These are phyloP conservation scores for Moniliella sp. DNA, from an alignment of 1,284 basidiomycete species.

Conservation along the genomic window DNA sequence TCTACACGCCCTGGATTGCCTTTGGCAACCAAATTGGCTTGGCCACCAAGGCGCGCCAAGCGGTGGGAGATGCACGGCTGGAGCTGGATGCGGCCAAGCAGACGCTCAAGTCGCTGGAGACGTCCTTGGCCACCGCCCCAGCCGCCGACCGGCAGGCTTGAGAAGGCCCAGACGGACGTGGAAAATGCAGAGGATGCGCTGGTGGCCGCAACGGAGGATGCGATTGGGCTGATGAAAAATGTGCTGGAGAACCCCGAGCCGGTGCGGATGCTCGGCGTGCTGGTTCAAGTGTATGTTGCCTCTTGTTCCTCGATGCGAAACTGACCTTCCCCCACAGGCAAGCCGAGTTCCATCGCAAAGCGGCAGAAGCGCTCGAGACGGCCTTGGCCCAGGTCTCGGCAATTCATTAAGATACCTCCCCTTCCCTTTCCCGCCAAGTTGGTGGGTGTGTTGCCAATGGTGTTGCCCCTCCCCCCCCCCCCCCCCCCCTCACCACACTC, in stretches of 20 bases:
- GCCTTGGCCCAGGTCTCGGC: too few relatives aligned
- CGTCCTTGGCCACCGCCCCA: too few relatives aligned
- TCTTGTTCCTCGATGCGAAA: neutral
- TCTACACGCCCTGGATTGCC: slow-evolving; percentile 59
- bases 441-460: too few relatives aligned
- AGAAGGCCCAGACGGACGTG: slow-evolving; percentile 18
- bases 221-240: slow-evolving; percentile 90
- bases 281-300: slow-evolving; percentile 59
- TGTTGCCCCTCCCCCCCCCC: too few relatives aligned
- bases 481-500: too few relatives aligned
- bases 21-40: slow-evolving; percentile 29
- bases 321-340: slow-evolving; percentile 30
- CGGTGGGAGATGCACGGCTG: slow-evolving; percentile 25
- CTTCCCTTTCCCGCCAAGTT: too few relatives aligned
- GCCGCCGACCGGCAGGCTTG: too few relatives aligned
- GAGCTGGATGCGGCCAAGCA: slow-evolving; percentile 29
- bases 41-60: slow-evolving; percentile 26
- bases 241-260: slow-evolving; percentile 94
- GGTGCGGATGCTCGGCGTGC: slow-evolving; percentile 70
- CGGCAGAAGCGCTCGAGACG: slow-evolving; percentile 57
- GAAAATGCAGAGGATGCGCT: slow-evolving; percentile 39
- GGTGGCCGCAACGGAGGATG: slow-evolving; percentile 88
- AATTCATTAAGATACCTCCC: too few relatives aligned
- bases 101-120: slow-evolving; percentile 22
- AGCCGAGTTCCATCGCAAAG: slow-evolving; percentile 59